These are phyloP conservation scores for Ascosphaera apis DNA, from an alignment of 2,329 filamentous ascomycete species.

Conservation along the genomic window DNA sequence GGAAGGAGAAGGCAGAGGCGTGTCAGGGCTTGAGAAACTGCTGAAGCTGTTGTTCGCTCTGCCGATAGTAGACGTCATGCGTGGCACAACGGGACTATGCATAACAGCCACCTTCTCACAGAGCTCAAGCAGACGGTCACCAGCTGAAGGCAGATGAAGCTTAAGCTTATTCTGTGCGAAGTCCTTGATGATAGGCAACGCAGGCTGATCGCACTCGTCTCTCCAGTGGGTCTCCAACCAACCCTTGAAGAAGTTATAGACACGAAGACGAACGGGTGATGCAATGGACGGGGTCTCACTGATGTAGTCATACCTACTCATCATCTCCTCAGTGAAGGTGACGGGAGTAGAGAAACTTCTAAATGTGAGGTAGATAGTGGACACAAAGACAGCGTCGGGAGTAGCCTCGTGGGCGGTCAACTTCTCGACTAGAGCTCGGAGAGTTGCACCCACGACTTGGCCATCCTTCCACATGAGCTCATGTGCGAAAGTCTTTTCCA, in stretches of 20 bases:
- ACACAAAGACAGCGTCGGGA: constrained; percentile 75
- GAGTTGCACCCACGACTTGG: constrained; percentile 75
- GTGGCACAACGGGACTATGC: constrained; percentile 55
- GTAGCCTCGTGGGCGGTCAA: constrained; percentile 83
- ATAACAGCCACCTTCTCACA: constrained; percentile 53
- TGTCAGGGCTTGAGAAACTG: constrained; percentile 46
- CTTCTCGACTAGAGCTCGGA: constrained; percentile 79
- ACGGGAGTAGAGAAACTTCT: constrained; percentile 67
- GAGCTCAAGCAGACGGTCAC: constrained; percentile 57
- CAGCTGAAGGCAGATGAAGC: constrained; percentile 48
- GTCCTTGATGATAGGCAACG: constrained; percentile 49
- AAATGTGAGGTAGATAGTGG: constrained; percentile 91
- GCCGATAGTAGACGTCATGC: constrained; percentile 63
- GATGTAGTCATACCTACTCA: constrained; percentile 81
- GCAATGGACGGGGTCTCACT: constrained; percentile 53
- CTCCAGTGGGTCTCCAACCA: constrained; percentile 97
- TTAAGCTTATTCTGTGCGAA: constrained; percentile 59
- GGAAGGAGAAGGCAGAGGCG: constrained; percentile 43
- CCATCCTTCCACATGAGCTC: constrained; percentile 91
- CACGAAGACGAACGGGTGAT: constrained; percentile 60
- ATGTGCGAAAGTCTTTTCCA: constrained; percentile 80
- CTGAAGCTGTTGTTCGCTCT: constrained; percentile 62
- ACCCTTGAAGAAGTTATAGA: constrained; percentile 92
- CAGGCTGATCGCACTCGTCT: constrained; percentile 52
- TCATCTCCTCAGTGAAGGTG: constrained; percentile 58